Percentiles rank a stretch among this genome's conserved stretches.
Conservation (phyloP, 345 rosid species). For the Geranium rotundifolium region DNA sequence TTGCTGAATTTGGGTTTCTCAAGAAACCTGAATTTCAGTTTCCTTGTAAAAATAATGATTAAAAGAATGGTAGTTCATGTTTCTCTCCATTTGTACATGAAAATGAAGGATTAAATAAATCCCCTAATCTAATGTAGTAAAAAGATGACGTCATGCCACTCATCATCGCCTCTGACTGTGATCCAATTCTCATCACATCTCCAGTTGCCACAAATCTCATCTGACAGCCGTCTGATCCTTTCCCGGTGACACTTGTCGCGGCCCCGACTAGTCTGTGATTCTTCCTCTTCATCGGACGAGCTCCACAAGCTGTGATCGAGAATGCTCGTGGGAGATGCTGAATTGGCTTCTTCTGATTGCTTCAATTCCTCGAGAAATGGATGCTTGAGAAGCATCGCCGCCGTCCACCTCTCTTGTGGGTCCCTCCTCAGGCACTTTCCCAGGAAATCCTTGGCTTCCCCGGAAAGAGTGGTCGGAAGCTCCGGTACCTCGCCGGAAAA, state of each 20-base stretch:
- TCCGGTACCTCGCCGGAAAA: constrained; percentile 36
- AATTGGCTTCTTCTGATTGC: constrained; percentile 23
- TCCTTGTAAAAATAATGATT: no score
- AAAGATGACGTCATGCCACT: not conserved
- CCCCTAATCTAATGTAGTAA: not conserved
- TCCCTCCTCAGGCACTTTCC: constrained; percentile 43
- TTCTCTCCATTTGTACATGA: not conserved
- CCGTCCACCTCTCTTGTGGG: constrained; percentile 41
- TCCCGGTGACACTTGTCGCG: constrained; percentile 16
- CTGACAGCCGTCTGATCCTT: constrained; percentile 40
- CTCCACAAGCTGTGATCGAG: constrained; percentile 57
- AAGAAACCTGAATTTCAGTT: no score
- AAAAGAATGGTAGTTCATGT: no score
- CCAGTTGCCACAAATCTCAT: no score
- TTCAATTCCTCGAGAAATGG: constrained; percentile 28
- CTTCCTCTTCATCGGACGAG: constrained; percentile 31
- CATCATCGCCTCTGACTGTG: constrained; percentile 23
- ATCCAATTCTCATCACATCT: constrained; percentile 41
- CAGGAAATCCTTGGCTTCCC: constrained; percentile 49
- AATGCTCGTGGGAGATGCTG: constrained; percentile 62
- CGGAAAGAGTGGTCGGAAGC: constrained; percentile 32
- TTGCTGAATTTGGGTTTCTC: no score
- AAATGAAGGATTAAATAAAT: not conserved
- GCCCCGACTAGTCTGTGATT: constrained; percentile 6
- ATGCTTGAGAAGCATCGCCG: constrained; percentile 36